Base-by-base conservation (phyloP, 257 asterid genomes). In the Buddleja alternifolia region DNA sequence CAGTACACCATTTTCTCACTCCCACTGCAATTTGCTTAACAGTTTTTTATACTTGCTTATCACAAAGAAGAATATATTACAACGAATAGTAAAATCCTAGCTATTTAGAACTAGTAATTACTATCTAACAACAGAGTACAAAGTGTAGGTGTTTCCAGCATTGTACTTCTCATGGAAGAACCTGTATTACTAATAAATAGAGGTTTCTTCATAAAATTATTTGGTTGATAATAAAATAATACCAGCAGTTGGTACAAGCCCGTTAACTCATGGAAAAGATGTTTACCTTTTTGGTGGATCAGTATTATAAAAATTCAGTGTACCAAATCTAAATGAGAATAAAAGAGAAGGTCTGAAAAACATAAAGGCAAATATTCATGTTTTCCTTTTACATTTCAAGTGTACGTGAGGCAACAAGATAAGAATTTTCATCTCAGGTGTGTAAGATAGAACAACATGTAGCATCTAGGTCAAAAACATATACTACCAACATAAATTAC, bases 21-120 rank as follows among this genome's bases (percentile, higher is more conserved):
- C 11, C n/a, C 3, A 44, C 29, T 45, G 29, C 42, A 40, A 34
- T 24, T 50, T 45, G 32, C 55, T 51, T 61, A 29, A 11, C 46
- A 32, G 24, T 60, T 51, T 42, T 11, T 44, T 63, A 41, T 24
- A 47, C 24, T 58, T 69, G 48, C 67, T 17, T 63, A 21, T 32
- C 42, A 63, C 44, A 19, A 16, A 4, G 3, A 10, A 64, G 12
- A 64, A 11, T 10, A 12, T 25, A 9, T n/a, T 4, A 11, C 44
- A 48, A 15, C 14, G 17, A 65, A 34, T 16, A 65, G n/a, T 24
- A 34, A 32, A 39, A n/a, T n/a, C n/a, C n/a, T 8, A 36, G 53
- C n/a, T n/a, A 39, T 19, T 15, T 25, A 25, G 32, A 63, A 50
- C 17, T 16, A 16, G 57, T 8, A 47, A 47, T 23, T 16, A 40